Percentiles rank a stretch among this genome's conserved stretches.
These are phyloP conservation scores for Saprolegnia diclina DNA, from an alignment of 352 stramenopile species.

Conservation along the genomic window DNA sequence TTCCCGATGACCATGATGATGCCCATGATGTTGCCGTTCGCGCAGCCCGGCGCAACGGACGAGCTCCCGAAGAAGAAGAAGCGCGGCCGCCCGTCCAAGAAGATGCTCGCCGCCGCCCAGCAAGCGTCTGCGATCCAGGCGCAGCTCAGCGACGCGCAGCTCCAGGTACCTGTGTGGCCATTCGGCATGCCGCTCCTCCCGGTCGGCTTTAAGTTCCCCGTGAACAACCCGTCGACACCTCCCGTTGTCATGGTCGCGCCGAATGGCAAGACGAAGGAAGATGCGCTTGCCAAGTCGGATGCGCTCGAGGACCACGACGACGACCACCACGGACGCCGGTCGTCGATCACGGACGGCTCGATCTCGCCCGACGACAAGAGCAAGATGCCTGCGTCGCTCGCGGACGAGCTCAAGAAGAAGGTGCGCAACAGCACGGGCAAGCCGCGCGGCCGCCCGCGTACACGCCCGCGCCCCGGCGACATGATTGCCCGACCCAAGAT, in stretches of 20 bases:
- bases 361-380: slow-evolving; percentile 14
- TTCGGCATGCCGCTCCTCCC: slow-evolving; percentile 27
- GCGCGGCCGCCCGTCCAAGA: slow-evolving; percentile 24
- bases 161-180: slow-evolving; percentile 23
- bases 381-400: slow-evolving; percentile 16
- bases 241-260: slow-evolving; percentile 24
- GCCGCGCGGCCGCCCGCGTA: slow-evolving; percentile 60
- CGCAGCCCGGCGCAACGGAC: slow-evolving; percentile 6
- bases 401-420: slow-evolving; percentile 56
- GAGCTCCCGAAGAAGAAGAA: slow-evolving; percentile 29
- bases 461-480: slow-evolving; percentile 63
- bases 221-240: slow-evolving; percentile 16
- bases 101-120: slow-evolving; percentile 12
- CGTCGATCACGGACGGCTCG: neutral
- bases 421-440: slow-evolving; percentile 54
- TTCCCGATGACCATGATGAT: slow-evolving; percentile 29
- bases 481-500: slow-evolving; percentile 67
- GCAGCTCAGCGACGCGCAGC: slow-evolving; percentile 9
- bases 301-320: slow-evolving; percentile 6
- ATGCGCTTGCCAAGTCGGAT: slow-evolving; percentile 6
- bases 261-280: slow-evolving; percentile 20
- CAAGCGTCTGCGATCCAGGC: neutral
- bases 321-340: neutral
- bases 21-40: slow-evolving; percentile 27
- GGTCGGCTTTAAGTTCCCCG: slow-evolving; percentile 25